Conservation (phyloP, 768 basidiomycete genomes). For the Hypsizygus marmoreus region DNA sequence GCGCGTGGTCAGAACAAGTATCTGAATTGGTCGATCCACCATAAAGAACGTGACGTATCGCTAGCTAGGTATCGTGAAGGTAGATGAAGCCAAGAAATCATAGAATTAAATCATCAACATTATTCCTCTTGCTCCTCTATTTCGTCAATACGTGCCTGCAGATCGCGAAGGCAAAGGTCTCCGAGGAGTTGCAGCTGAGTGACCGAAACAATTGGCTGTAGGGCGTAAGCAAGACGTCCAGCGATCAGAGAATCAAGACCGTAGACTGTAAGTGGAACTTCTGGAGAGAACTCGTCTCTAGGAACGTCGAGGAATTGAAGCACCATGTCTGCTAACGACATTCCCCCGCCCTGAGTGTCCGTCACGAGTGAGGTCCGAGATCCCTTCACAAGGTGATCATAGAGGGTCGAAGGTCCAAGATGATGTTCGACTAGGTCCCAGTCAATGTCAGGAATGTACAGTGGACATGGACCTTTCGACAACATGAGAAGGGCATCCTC, state of each 20-base stretch:
- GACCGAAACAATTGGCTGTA: slow-evolving; percentile 29
- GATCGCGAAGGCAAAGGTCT: slow-evolving; percentile 30
- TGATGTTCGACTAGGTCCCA: slow-evolving; percentile 22
- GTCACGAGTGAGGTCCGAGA: slow-evolving; percentile 1
- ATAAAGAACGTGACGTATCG: too few relatives aligned
- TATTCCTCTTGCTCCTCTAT: too few relatives aligned
- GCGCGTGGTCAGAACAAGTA: too few relatives aligned
- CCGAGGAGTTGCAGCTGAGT: slow-evolving; percentile 39
- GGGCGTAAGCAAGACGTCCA: slow-evolving; percentile 33
- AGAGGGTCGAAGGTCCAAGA: slow-evolving; percentile 14
- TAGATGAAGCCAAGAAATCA: too few relatives aligned
- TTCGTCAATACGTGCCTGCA: slow-evolving; percentile 14
- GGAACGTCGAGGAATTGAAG: slow-evolving; percentile 30
- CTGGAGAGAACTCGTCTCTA: slow-evolving; percentile 31
- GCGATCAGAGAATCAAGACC: slow-evolving; percentile 45
- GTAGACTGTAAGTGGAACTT: slow-evolving; percentile 42
- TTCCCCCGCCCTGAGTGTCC: slow-evolving; percentile 4
- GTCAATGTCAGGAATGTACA: slow-evolving; percentile 36
- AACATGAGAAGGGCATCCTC: slow-evolving; percentile 33
- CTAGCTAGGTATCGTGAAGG: too few relatives aligned
- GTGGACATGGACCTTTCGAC: slow-evolving; percentile 18
- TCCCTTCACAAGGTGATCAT: slow-evolving; percentile 20
- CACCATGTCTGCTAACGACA: slow-evolving; percentile 16
- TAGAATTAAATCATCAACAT: too few relatives aligned
- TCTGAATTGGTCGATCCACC: too few relatives aligned